Evolutionary conservation across 306 rosid species (phyloP), one percentile per base, ranked within the genome.

Genomic region (Vigna radiata): DNA sequence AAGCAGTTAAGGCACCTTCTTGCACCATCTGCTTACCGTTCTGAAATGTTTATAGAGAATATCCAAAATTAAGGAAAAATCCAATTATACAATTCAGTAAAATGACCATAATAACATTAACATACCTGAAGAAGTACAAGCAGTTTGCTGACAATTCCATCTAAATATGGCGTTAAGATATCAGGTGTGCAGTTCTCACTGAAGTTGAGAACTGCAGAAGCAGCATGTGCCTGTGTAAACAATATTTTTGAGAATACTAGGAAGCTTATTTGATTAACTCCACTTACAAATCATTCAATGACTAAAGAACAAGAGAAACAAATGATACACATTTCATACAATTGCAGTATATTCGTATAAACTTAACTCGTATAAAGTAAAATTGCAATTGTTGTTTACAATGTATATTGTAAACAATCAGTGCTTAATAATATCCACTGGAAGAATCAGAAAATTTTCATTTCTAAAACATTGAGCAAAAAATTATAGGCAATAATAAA

Each of bases 1-100:
- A 86, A 76, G 98, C 98, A 70, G 99, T 96, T 80, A 96, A 84
- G 61, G 99, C 99, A 36, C 99, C 99, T 82, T 96, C 99, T 88
- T 96, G 98, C 80, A 96, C 99, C 99, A 96, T 93, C 86, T 96
- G 99, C 84, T 93, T 96, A 59, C 98, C 97, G 77, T 93, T 93
- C 98, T 96, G 86, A 81, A 81, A 54, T 16, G 70, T 62, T 18
- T 2, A 68, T 7, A 65, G 62, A 65, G 62, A 84, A 75, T 16
- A 75, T 61, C 48, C 49, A 54, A 75, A 21, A 71, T 72, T 25
- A 27, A 79, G 7, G 6, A 16, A 19, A 12, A 18, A 48, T 17
- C 59, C 21, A 44, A 64, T 8, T 43, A 62, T 49, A 13, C 5
- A 66, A 70, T 67, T 69, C 58, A 61, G 33, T 2, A 60, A 65